A percentile compares a stretch with the other conserved stretches of the same genome.
phyloP scores from a whole-genome alignment of 805 yeast species.

The Nakazawaea pomicola region DNA sequence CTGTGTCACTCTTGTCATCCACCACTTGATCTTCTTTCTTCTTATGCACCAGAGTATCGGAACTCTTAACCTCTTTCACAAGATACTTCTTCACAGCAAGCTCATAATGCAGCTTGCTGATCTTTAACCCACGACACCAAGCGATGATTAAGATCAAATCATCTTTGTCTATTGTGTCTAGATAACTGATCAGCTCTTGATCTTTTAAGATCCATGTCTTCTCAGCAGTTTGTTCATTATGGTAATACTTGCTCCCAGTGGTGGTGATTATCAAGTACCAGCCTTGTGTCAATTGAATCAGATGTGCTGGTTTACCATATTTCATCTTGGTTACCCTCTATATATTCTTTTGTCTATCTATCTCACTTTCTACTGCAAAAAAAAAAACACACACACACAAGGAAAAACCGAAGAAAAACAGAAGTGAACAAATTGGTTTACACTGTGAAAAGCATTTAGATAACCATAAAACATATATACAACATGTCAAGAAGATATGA shows the following conservation, averaged over 20 bases:
- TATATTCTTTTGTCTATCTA: not conserved
- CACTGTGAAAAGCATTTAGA: too few relatives aligned
- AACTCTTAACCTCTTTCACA: not conserved
- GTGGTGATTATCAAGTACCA: constrained; percentile 40
- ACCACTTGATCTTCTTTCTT: not conserved
- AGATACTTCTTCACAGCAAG: not conserved
- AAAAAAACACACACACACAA: not conserved
- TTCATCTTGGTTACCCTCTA: not conserved
- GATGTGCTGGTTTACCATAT: constrained; percentile 8
- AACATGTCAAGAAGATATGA: constrained; percentile 94
- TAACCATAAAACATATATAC: not conserved
- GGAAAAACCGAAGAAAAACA: not conserved
- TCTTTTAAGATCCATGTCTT: constrained; percentile 32
- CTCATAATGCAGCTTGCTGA: constrained; percentile 1
- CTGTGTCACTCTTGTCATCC: too few relatives aligned
- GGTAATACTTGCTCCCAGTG: constrained; percentile 37
- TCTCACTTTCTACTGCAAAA: not conserved
- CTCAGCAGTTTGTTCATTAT: constrained; percentile 23
- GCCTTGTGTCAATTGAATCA: constrained; percentile 13
- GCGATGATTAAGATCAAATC: constrained; percentile 29
- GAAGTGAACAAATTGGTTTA: too few relatives aligned
- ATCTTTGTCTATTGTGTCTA: constrained; percentile 16
- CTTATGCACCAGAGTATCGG: not conserved
- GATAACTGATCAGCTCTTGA: constrained; percentile 16
- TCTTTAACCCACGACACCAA: constrained; percentile 30